phyloP scores from a whole-genome alignment of 192 early-diverging fungal genomes.

The Diversispora eburnea region DNA sequence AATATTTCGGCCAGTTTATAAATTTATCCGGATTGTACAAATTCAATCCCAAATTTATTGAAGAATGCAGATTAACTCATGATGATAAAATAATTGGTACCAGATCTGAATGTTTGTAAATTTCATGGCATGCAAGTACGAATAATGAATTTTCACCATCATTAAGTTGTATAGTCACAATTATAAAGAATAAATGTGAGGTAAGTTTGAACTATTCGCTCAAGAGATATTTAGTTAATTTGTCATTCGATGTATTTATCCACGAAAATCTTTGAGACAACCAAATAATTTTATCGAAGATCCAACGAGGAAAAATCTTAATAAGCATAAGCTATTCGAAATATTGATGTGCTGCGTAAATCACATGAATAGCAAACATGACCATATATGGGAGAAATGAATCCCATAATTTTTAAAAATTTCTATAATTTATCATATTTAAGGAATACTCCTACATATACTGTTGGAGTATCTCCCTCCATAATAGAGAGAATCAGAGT shows the following conservation, averaged over 20 bases:
- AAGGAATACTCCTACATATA: too few species aligned
- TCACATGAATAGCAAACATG: too few species aligned
- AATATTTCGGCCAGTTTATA: background rate
- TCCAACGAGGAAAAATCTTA: too few species aligned
- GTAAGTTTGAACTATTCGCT: constrained; percentile 50
- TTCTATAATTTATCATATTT: too few species aligned
- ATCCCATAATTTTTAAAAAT: background rate
- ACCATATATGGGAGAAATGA: constrained; percentile 31
- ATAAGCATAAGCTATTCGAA: too few species aligned
- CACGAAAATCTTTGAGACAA: constrained; percentile 63
- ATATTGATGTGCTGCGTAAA: constrained; percentile 9
- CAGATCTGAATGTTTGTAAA: constrained; percentile 59
- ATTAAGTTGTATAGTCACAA: constrained; percentile 56
- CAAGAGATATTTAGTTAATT: constrained; percentile 60
- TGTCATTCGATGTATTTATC: constrained; percentile 74
- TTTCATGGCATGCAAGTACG: constrained; percentile 43
- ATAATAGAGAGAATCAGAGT: too few species aligned
- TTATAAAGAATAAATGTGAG: constrained; percentile 64
- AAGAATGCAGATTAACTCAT: constrained; percentile 80
- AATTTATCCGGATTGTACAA: constrained; percentile 73
- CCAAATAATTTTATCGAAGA: too few species aligned
- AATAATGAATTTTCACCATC: background rate
- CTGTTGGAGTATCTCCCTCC: too few species aligned
- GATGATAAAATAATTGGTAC: constrained; percentile 42
- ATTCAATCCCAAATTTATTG: constrained; percentile 80